Evolutionary conservation across 1,284 basidiomycete species (phyloP), one percentile per base, ranked within the genome.

Genomic region (Paramarasmius palmivorus): DNA sequence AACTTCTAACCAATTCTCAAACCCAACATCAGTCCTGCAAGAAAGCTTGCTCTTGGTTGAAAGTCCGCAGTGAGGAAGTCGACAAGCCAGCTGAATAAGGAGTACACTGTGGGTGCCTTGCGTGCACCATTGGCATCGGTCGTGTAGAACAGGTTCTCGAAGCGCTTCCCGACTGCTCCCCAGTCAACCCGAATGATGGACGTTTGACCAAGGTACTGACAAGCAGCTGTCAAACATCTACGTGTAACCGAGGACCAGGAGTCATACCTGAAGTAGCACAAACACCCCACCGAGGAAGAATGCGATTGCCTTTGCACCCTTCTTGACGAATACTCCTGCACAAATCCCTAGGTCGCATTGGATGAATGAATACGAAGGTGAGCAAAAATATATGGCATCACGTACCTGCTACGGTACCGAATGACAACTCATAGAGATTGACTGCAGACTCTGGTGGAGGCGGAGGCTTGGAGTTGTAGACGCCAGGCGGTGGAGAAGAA

Each of bases 51-150:
- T 54, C 90, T 73, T 15, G 84, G 90, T 66, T 95, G 95, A 75
- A 98, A 98, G 69, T 97, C 92, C 22, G 93, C 90, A 0, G 92
- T 93, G 65, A 98, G 74, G 75, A 98, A 98, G 70, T 94, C 77
- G 35, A 93, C 74, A 23, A 90, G 65, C 82, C 88, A 86, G 44
- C 71, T 79, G 81, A 88, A 93, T 36, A 91, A 67, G 3, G 86
- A 83, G 32, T 68, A 70, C 54, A 88, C 69, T 6, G 81, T 90
- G 0, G 91, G 88, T 6, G 88, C 74, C 51, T 65, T 74, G 57
- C 66, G 76, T 25, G 66, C 67, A 10, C 79, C 90, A 53, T 63
- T 69, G 1, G 75, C 72, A 45, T 91, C 85, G 20, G 71, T 81
- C 8, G 78, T 83, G 61, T 90, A 87, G 63, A 94, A 86, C 29